phyloP scores from a whole-genome alignment of 768 basidiomycete genomes.

The Russula griseocarnosa region DNA sequence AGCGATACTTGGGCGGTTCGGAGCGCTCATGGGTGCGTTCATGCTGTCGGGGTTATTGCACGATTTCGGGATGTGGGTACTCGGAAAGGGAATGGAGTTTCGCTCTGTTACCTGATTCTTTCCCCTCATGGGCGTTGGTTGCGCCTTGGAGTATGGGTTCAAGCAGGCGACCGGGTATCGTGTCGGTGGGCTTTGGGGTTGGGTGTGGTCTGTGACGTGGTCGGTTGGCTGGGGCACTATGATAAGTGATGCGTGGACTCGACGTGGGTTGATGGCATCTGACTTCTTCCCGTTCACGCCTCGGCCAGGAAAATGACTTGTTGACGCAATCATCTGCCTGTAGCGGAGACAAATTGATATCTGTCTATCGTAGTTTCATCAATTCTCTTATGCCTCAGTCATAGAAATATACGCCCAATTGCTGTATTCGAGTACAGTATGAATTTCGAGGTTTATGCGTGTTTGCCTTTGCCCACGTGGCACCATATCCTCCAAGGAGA shows the following conservation, averaged over 20 bases:
- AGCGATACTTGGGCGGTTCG: conserved; percentile 45
- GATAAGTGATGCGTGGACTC: conserved; percentile 23
- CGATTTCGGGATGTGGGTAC: conserved; percentile 53
- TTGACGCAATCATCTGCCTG: not conserved
- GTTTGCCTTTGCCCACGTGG: too few species aligned
- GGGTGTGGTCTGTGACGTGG: conserved; percentile 54
- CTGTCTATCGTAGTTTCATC: not conserved
- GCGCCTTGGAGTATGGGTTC: conserved; percentile 49
- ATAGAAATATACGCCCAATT: conserved; percentile 37
- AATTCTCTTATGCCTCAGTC: not conserved
- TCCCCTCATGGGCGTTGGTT: conserved; percentile 52
- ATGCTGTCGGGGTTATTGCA: conserved; percentile 56
- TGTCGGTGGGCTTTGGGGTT: conserved; percentile 48
- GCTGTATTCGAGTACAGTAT: not conserved
- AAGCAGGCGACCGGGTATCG: conserved; percentile 41
- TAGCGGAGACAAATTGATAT: not conserved
- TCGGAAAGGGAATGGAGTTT: conserved; percentile 53
- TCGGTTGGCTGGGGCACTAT: conserved; percentile 40
- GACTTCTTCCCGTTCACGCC: conserved; percentile 5
- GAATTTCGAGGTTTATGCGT: not conserved
- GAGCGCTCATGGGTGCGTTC: conserved; percentile 56
- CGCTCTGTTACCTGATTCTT: conserved; percentile 48
- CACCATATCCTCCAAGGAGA: too few species aligned
- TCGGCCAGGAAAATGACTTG: conserved; percentile 13
- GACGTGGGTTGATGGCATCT: conserved; percentile 17